phyloP scores from a whole-genome alignment of 2,329 filamentous ascomycete genomes.

The Scleromitrula shiraiana region DNA sequence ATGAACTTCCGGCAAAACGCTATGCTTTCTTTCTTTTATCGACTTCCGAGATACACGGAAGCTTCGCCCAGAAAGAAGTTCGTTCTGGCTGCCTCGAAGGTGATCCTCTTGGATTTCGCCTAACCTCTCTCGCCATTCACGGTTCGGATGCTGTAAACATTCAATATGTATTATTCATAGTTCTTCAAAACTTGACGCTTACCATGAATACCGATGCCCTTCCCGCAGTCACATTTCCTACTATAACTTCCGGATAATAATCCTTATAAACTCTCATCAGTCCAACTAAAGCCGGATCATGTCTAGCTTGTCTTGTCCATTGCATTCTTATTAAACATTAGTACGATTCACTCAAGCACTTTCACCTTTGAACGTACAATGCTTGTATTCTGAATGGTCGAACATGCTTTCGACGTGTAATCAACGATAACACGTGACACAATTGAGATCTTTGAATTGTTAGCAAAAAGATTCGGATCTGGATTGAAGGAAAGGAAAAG shows the following conservation, averaged over 20 bases:
- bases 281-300: conserved; percentile 66
- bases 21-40: conserved; percentile 37
- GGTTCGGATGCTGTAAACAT: conserved; percentile 53
- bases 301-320: conserved; percentile 52
- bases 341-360: not conserved
- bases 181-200: too few relatives aligned
- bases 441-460: conserved; percentile 35
- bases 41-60: conserved; percentile 58
- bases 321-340: conserved; percentile 39
- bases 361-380: conserved; percentile 41
- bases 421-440: conserved; percentile 70
- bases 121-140: conserved; percentile 63
- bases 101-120: conserved; percentile 57
- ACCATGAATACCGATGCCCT: conserved; percentile 56
- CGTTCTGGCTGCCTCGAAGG: conserved; percentile 39
- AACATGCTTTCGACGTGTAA: conserved; percentile 76
- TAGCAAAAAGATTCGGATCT: not conserved
- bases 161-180: too few relatives aligned
- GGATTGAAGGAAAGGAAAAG: not conserved
- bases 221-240: conserved; percentile 57
- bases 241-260: conserved; percentile 82
- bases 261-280: conserved; percentile 80
- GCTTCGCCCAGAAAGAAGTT: conserved; percentile 37
- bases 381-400: conserved; percentile 75
- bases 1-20: conserved; percentile 59